Base-by-base conservation (phyloP, 768 basidiomycete genomes). In the Amanita molliuscula region DNA sequence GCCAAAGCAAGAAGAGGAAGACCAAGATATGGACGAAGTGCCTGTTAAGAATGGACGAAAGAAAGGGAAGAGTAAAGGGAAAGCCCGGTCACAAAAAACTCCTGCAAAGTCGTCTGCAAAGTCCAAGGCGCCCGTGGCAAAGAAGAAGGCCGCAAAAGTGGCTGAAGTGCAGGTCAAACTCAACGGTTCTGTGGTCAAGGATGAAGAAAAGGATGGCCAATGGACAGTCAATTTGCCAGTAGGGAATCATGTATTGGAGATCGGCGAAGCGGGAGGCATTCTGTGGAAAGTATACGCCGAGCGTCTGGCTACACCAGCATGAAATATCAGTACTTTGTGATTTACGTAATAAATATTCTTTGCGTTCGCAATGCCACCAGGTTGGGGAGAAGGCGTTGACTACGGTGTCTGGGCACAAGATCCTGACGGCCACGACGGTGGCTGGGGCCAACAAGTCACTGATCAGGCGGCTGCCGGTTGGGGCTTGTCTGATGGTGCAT, bases 211-310 rank as follows among this genome's bases (percentile, higher is more conserved):
- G 15, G 63, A 68, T 40, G 75, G 76, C 1, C 64, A 73, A 47
- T 90, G 88, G 88, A 72, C 75, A 55, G 65, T 87, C 13, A 73
- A 75, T 15, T 64, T 88, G 15, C 69, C 76, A 1, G 60, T 68
- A 3, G 88, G 88, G 11, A 57, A 69, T 4, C 85, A 78, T 56
- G 65, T 79, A 15, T 61, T 91, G 25, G 88, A 90, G 62, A 66
- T 91, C 21, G 85, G 87, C 29, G 84, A 85, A 67, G 75, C 74
- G 57, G 81, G 77, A 29, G 84, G 84, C 8, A 61, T 79, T 56
- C 62, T 77, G 21, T 88, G 85, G 85, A 86, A 82, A 62, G 69
- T 84, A 20, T 83, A 83, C 60, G 65, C 81, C 37, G 77, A 81
- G 55, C 71, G 78, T 37, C 51, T 67, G 53, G 62, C 43, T 28